Conservation (phyloP, 23 red algal species). For the Gracilaria domingensis region DNA sequence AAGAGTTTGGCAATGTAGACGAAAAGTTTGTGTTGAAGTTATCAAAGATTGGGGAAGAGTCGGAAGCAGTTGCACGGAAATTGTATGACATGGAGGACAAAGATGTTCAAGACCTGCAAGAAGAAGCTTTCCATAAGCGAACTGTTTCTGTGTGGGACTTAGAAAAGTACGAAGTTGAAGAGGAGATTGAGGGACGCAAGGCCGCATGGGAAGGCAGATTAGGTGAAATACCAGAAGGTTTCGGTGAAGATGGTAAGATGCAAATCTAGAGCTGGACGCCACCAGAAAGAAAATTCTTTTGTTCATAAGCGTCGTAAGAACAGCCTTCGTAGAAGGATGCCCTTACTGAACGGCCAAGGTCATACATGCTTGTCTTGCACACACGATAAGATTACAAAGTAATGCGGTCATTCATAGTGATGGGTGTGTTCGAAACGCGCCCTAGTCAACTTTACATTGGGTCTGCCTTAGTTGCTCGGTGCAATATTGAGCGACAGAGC, state of each 20-base stretch:
- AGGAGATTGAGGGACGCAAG: slow-evolving; percentile 76
- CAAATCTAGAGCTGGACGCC: neutral
- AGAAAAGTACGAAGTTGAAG: slow-evolving; percentile 87
- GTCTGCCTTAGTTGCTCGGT: neutral
- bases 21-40: slow-evolving; percentile 73
- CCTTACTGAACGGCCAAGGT: too few species aligned
- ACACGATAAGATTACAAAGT: neutral
- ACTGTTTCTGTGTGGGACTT: slow-evolving; percentile 93
- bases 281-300: neutral
- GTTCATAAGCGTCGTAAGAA: neutral
- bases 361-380: neutral
- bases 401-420: neutral
- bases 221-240: slow-evolving; percentile 60
- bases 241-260: slow-evolving; percentile 60
- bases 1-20: slow-evolving; percentile 94
- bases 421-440: neutral
- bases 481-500: neutral
- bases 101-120: slow-evolving; percentile 84
- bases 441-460: neutral
- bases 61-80: slow-evolving; percentile 87
- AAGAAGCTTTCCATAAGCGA: slow-evolving; percentile 94
- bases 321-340: neutral
- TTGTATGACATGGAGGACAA: slow-evolving; percentile 87
- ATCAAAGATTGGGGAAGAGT: slow-evolving; percentile 73
- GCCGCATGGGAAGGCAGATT: slow-evolving; percentile 80